Percentiles rank a stretch among this genome's conserved stretches.
Conservation (phyloP, 1,284 basidiomycete genomes). For the Austroboletus niveus region DNA sequence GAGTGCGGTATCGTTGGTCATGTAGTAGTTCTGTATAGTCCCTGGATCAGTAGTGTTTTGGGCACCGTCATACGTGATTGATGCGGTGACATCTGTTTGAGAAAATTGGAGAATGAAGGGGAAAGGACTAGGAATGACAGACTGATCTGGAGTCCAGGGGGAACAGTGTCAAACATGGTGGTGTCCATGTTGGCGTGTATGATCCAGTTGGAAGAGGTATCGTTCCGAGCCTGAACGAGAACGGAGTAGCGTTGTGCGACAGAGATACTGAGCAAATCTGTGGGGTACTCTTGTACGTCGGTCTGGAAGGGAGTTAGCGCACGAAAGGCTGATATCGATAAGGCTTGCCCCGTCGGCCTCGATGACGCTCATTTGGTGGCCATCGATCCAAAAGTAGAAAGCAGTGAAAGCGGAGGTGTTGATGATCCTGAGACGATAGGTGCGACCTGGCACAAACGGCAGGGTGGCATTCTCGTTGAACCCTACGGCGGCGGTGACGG, state of each 20-base stretch:
- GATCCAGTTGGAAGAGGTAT: slow-evolving; percentile 80
- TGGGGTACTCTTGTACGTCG: slow-evolving; percentile 71
- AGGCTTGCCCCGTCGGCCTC: slow-evolving; percentile 79
- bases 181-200: slow-evolving; percentile 90
- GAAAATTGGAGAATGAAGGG: background rate
- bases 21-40: slow-evolving; percentile 50
- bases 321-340: background rate
- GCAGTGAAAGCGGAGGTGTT: slow-evolving; percentile 74
- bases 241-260: slow-evolving; percentile 95
- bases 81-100: slow-evolving; percentile 69
- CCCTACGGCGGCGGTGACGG: slow-evolving; percentile 58
- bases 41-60: slow-evolving; percentile 50
- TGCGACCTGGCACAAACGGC: slow-evolving; percentile 80
- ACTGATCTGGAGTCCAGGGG: slow-evolving; percentile 73
- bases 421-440: slow-evolving; percentile 73
- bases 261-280: slow-evolving; percentile 70
- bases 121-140: slow-evolving; percentile 25
- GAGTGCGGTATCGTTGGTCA: slow-evolving; percentile 61
- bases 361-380: slow-evolving; percentile 89
- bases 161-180: slow-evolving; percentile 83
- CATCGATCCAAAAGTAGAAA: slow-evolving; percentile 89
- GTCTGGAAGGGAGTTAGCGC: slow-evolving; percentile 43
- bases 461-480: slow-evolving; percentile 88
- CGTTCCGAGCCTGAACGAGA: slow-evolving; percentile 86
- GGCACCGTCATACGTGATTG: slow-evolving; percentile 61